Base-by-base conservation (phyloP, 371 early-diverging fungal species). In the Dinochytrium kinnereticum region DNA sequence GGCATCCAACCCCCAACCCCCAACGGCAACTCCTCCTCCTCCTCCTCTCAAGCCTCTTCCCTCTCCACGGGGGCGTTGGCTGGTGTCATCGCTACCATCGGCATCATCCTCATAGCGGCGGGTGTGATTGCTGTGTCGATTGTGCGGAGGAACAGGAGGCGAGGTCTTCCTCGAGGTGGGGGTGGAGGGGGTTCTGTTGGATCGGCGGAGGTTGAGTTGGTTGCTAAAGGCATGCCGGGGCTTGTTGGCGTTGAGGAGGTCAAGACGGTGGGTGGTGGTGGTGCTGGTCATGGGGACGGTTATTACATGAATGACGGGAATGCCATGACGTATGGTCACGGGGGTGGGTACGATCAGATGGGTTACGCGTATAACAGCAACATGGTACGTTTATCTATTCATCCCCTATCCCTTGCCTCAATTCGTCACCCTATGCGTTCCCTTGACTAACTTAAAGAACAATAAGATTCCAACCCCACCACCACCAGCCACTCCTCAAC, bases 11-110 rank as follows among this genome's bases (percentile, higher is more conserved):
- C 19, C 44, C 44, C 44, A 7, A 44, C 44, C 44, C 44, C 26
- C 57, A 55, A 10, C 57, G 21, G 17, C 24, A 10, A 26, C 7
- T 55, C 57, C 57, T 26, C 57, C 26, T 33, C 61, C 30, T 31
- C 61, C 36, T 61, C 61, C 36, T 34, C 61, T 34, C 61, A 61
- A 31, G 57, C 57, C 5, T 7, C 57, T 26, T 61, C 61, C 19
- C 61, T 61, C 61, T 28, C 34, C 61, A 2, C 61, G 36, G 13
- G 34, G 34, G 31, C 61, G 13, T 21, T 61, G 13, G 37, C 34
- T 5, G 61, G 36, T 26, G 36, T 61, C 61, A 13, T 3, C 34
- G 31, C 31, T 36, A 7, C 36, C 61, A 3, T 61, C 36, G 34
- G 13, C 61, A 31, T 61, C 36, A 36, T 61, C 61, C n/a, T 61